A percentile compares a stretch with the other conserved stretches of the same genome.
Evolutionary conservation across 2,329 filamentous ascomycete genomes (phyloP).

Genomic region (Emmonsia crescens): DNA sequence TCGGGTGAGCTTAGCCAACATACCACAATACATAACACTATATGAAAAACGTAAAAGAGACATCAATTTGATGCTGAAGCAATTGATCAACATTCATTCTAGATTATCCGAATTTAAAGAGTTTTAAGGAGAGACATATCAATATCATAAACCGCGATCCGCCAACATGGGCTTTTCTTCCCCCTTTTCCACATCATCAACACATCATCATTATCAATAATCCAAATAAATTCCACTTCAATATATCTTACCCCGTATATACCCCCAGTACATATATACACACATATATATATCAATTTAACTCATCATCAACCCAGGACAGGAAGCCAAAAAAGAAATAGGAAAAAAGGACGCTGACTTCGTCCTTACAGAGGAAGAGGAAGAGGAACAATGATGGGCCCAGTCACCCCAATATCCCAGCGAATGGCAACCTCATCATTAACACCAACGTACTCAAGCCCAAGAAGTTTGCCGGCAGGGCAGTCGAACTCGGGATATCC

Average conservation of each 20-base stretch:
- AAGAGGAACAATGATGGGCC: conserved; percentile 14
- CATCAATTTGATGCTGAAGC: background rate
- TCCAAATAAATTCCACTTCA: background rate
- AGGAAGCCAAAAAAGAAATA: background rate
- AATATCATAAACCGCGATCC: background rate
- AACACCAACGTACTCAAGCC: conserved; percentile 19
- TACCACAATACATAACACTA: background rate
- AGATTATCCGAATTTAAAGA: background rate
- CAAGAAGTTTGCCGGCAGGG: conserved; percentile 15
- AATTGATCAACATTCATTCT: background rate
- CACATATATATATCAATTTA: background rate
- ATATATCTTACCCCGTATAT: background rate
- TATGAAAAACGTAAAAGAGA: too few species aligned
- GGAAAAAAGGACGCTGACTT: too few species aligned
- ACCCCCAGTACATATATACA: background rate
- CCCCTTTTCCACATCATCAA: background rate
- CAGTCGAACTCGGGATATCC: conserved; percentile 17
- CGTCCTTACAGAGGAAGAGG: conserved; percentile 13
- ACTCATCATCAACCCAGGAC: background rate
- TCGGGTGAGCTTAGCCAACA: background rate
- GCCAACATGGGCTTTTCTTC: background rate
- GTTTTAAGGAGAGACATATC: conserved; percentile 1
- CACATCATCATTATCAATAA: background rate
- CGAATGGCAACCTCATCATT: conserved; percentile 15
- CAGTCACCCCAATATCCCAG: conserved; percentile 19